Evolutionary conservation across 495 filamentous ascomycete species (phyloP).

Genomic region (Chaetomium cochliodes): DNA sequence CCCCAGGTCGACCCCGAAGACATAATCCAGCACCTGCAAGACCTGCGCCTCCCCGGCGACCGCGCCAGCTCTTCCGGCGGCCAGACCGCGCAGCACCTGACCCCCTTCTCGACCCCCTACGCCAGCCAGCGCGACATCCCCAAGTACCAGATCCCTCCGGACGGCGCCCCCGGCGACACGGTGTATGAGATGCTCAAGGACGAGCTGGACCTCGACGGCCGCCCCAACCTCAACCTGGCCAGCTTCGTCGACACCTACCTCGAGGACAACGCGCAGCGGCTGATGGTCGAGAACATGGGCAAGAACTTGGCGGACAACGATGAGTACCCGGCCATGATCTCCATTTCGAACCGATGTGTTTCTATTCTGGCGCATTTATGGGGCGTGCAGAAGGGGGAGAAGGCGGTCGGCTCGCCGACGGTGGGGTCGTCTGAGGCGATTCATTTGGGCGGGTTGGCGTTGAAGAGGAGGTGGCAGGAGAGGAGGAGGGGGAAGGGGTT

Average conservation of each 20-base stretch:
- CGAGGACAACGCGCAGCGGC: conserved; percentile 61
- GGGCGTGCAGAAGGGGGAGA: conserved; percentile 63
- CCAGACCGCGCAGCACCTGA: conserved; percentile 51
- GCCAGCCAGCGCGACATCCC: conserved; percentile 60
- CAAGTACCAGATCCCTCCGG: conserved; percentile 62
- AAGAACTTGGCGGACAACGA: conserved; percentile 72
- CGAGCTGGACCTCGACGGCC: conserved; percentile 70
- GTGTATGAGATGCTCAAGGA: conserved; percentile 70
- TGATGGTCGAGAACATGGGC: conserved; percentile 66
- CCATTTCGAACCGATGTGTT: conserved; percentile 68
- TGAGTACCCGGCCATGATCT: conserved; percentile 74
- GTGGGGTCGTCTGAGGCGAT: conserved; percentile 74
- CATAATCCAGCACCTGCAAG: conserved; percentile 55
- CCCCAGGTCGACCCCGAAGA: conserved; percentile 60
- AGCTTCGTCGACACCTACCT: conserved; percentile 73
- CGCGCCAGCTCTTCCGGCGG: conserved; percentile 28
- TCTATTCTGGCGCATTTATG: conserved; percentile 70
- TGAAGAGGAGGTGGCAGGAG: conserved; percentile 79
- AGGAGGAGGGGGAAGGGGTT: conserved; percentile 59
- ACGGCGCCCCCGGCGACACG: conserved; percentile 61
- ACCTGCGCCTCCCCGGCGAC: conserved; percentile 41
- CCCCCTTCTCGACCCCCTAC: conserved; percentile 64
- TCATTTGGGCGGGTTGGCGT: conserved; percentile 71
- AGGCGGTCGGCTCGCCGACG: conserved; percentile 69
- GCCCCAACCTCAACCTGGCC: conserved; percentile 69